Base-by-base conservation (phyloP, 176 grass and related monocot species). In the Dendrocalamus sinicus region DNA sequence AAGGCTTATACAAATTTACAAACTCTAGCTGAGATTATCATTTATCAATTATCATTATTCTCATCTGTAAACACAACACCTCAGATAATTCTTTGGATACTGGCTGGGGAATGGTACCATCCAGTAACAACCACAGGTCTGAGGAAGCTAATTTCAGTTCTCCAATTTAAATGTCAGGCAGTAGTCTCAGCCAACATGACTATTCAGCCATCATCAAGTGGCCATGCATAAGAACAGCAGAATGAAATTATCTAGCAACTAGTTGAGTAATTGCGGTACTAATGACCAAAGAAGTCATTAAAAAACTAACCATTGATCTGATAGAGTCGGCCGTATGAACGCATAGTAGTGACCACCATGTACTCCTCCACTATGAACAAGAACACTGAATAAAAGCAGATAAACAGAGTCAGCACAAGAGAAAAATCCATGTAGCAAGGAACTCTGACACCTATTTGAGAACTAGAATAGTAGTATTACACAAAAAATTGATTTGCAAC, bases 311-410 rank as follows among this genome's bases (percentile, higher is more conserved):
- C 95, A 97, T 61, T 97, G 92, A 50, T 97, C 86, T 63, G 90
- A 89, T 48, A 97, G 88, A 70, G 86, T 87, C 72, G 95, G 92
- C 12, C 92, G 88, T 84, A 97, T 94, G 70, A 97, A 97, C 72
- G 95, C 95, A 89, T 94, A 97, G 83, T 97, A 97, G 76, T 97
- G 95, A 58, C 92, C 95, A 28, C 95, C 95, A 88, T 97, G 95
- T 76, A 97, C 92, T 70, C 94, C 92, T 85, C 94, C 94, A 83
- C 94, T 97, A 75, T 97, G 94, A 85, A 97, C 94, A 89, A 97
- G 94, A 81, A 97, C 92, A 89, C 94, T 97, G 89, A 64, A 78
- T 65, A 79, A 84, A 86, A 84, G 41, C 46, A 87, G 26, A 74
- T 71, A 63, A 83, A 76, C 45, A 65, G 22, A 50, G 37, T 95